Conservation (phyloP, 768 basidiomycete genomes). For the Polyporus arcularius region DNA sequence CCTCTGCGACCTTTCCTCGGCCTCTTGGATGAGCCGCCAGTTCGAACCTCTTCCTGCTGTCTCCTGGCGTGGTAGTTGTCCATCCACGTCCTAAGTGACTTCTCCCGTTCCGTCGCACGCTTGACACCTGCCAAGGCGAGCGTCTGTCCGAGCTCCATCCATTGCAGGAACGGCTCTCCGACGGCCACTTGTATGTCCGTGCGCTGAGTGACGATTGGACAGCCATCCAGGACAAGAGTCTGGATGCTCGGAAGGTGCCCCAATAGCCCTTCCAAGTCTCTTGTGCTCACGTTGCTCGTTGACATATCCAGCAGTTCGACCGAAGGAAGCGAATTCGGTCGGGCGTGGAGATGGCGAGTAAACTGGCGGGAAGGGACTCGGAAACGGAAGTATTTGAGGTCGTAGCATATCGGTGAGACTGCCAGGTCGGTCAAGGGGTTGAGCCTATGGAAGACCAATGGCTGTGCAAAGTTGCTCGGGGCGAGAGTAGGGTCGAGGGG, state of each 20-base stretch:
- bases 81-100: constrained; percentile 52
- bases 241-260: constrained; percentile 50
- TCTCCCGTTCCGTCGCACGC: constrained; percentile 68
- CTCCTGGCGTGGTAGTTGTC: constrained; percentile 30
- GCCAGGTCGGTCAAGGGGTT: constrained; percentile 53
- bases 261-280: constrained; percentile 57
- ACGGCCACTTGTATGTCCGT: constrained; percentile 50
- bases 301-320: constrained; percentile 75
- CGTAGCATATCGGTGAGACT: constrained; percentile 41
- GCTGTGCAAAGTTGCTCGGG: constrained; percentile 67
- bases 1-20: constrained; percentile 50
- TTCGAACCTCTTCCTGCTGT: neutral
- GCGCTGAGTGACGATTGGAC: constrained; percentile 34
- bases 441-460: constrained; percentile 82
- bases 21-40: neutral
- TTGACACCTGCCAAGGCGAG: constrained; percentile 63
- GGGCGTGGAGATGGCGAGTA: constrained; percentile 40
- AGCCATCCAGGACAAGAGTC: constrained; percentile 74
- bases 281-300: constrained; percentile 57
- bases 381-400: constrained; percentile 60
- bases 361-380: constrained; percentile 72
- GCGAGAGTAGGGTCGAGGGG: constrained; percentile 47
- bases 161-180: constrained; percentile 49
- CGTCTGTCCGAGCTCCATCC: constrained; percentile 59
- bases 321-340: constrained; percentile 40